These are phyloP conservation scores for Andrographis paniculata DNA, from an alignment of 305 asterid species.

Conservation along the genomic window DNA sequence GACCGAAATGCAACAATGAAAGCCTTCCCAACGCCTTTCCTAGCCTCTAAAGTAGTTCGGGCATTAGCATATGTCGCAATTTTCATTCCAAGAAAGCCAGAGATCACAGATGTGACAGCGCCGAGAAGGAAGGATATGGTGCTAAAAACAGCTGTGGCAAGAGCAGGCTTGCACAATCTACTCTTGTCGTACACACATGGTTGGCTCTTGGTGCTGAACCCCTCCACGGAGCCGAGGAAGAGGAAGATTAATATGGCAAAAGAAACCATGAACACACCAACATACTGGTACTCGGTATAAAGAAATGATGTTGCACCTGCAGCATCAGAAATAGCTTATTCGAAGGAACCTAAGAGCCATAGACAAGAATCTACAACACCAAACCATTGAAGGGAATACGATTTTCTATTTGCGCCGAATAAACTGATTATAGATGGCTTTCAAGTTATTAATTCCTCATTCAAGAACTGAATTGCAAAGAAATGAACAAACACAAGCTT, in stretches of 20 bases:
- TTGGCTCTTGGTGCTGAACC: slow-evolving; percentile 60
- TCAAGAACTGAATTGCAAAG: too few relatives aligned
- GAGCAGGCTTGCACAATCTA: slow-evolving; percentile 72
- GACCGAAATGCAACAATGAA: slow-evolving; percentile 69
- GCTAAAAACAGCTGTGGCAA: slow-evolving; percentile 72
- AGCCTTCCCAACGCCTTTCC: slow-evolving; percentile 84
- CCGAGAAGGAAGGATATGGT: slow-evolving; percentile 70
- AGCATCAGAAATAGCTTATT: not conserved
- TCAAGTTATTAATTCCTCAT: too few relatives aligned
- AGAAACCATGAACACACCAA: slow-evolving; percentile 71
- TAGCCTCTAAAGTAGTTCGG: slow-evolving; percentile 72
- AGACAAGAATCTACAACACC: too few relatives aligned
- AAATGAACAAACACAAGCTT: too few relatives aligned
- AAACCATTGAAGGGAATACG: too few relatives aligned
- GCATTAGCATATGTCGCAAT: slow-evolving; percentile 90
- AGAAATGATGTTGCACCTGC: slow-evolving; percentile 78
- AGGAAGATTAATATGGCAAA: slow-evolving; percentile 74
- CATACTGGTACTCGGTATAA: slow-evolving; percentile 61
- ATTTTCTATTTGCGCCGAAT: too few relatives aligned
- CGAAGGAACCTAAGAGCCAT: too few relatives aligned
- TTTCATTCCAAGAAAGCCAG: slow-evolving; percentile 89
- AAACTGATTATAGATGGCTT: too few relatives aligned
- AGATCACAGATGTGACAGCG: slow-evolving; percentile 63
- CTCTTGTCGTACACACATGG: slow-evolving; percentile 50
- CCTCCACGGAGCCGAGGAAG: slow-evolving; percentile 73